phyloP scores from a whole-genome alignment of 2,329 filamentous ascomycete species.

The Bipolaris zeicola region DNA sequence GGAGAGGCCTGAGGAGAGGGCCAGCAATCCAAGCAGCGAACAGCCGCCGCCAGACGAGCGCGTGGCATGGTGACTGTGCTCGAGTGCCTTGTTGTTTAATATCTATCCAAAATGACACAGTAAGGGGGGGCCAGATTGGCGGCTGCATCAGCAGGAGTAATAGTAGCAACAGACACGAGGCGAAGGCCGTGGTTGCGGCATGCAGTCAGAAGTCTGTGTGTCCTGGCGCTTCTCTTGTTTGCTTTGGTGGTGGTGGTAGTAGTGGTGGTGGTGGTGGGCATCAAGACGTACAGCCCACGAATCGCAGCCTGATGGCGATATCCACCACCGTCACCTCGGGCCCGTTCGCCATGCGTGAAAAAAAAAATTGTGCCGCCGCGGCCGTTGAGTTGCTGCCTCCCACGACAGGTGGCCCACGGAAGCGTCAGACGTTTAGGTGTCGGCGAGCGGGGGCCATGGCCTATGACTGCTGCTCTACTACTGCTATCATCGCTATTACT shows the following conservation, averaged over 20 bases:
- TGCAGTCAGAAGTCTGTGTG: not conserved
- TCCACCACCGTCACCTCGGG: slow-evolving; percentile 13
- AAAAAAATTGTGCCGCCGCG: slow-evolving; percentile 30
- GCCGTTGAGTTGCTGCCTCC: slow-evolving; percentile 24
- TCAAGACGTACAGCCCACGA: slow-evolving; percentile 7
- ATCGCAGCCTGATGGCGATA: slow-evolving; percentile 1
- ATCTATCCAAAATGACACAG: not conserved
- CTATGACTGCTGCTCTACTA: too few species aligned
- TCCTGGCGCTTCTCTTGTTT: slow-evolving; percentile 1
- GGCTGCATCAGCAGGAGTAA: not conserved
- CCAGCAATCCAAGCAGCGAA: not conserved
- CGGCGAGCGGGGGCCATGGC: slow-evolving; percentile 13
- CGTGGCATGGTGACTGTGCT: slow-evolving; percentile 4
- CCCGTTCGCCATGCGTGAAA: slow-evolving; percentile 26
- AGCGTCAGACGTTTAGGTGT: not conserved
- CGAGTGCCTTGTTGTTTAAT: not conserved
- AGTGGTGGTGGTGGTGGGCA: not conserved
- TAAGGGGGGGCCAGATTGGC: slow-evolving; percentile 27
- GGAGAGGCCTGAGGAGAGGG: not conserved
- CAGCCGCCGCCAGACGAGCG: slow-evolving; percentile 10
- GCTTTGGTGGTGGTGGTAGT: slow-evolving; percentile 6
- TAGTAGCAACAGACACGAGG: not conserved
- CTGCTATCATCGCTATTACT: too few species aligned
- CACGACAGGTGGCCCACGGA: slow-evolving; percentile 18
- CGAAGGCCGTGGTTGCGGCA: not conserved